Evolutionary conservation across 2,329 filamentous ascomycete species (phyloP), one percentile per base, ranked within the genome.

Genomic region (Aspergillus sp.): DNA sequence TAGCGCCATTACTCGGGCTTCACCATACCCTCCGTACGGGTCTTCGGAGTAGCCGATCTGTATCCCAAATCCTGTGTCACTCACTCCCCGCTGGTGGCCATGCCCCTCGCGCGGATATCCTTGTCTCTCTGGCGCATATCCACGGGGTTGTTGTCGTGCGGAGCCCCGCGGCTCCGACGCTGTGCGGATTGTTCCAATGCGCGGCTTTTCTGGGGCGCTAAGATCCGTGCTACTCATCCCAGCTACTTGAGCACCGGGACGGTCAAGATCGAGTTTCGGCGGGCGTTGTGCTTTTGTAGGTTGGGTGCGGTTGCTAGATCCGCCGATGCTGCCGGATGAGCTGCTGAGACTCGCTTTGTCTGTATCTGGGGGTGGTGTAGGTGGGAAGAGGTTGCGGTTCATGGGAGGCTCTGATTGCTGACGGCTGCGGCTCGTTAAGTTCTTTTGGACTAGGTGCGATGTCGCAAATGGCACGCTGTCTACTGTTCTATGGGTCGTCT

Each of bases 291-390:
- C 73, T 61, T 80, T 75, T 63, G 80, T 76, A 48, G 81, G 83
- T 24, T 79, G 76, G 20, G 80, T 76, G 52, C 83, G 77, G 71
- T 8, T 37, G 34, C 69, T 78, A 59, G 68, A 74, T 66, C 39
- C 22, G 0, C 67, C 75, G 58, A 60, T 61, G 63, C 61, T 59
- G 40, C 60, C 61, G 44, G 61, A 60, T 39, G 73, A 68, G 44
- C 65, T 69, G 47, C 65, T 69, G 47, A 62, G 65, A 52, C 64
- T 73, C 15, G 66, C 75, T 68, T 88, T 89, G 65, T 97, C 92
- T 61, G 85, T 85, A 79, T 99, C 95, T 5, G 95, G 95, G 6
- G 95, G 95, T 41, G 95, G 95, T n/a, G 95, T 98, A n/a, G 95
- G 95, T 17, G 95, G 95, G 79, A 98, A 97, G 61, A 93, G 85